Conservation (phyloP, 202 grass and related monocot species). For the Eragrostis tef region DNA sequence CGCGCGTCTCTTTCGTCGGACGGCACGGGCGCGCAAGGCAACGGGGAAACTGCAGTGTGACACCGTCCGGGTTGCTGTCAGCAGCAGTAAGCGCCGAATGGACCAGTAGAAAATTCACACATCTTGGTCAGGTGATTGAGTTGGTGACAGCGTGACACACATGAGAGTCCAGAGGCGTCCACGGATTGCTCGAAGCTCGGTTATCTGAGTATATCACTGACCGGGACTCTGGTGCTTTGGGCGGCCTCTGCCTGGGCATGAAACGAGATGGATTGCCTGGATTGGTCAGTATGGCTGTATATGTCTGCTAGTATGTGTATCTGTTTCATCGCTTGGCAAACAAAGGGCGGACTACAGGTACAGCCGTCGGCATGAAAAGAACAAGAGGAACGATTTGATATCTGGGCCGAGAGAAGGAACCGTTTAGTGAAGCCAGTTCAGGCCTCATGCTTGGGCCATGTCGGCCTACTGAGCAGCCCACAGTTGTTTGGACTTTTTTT, state of each 20-base stretch:
- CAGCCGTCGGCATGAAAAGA: not conserved
- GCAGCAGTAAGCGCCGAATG: not conserved
- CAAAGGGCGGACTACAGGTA: not conserved
- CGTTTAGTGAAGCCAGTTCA: not conserved
- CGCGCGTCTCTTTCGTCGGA: constrained; percentile 21
- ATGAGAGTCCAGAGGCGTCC: constrained; percentile 15
- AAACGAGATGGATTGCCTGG: not conserved
- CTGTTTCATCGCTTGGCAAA: no score
- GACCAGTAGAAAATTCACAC: not conserved
- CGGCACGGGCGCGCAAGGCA: not conserved
- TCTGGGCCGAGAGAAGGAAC: not conserved
- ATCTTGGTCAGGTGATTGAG: not conserved
- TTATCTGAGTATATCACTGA: not conserved
- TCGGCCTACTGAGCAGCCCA: not conserved
- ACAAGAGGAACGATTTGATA: no score
- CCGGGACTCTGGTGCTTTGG: not conserved
- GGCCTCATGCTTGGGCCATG: not conserved
- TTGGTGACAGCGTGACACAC: not conserved
- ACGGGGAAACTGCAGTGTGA: not conserved
- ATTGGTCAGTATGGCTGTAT: not conserved
- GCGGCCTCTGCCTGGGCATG: not conserved
- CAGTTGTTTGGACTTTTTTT: no score
- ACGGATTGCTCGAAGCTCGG: not conserved
- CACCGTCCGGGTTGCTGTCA: not conserved
- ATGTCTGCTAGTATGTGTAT: not conserved